phyloP scores from a whole-genome alignment of 148 eudicot species.

The Hydrangea macrophylla region DNA sequence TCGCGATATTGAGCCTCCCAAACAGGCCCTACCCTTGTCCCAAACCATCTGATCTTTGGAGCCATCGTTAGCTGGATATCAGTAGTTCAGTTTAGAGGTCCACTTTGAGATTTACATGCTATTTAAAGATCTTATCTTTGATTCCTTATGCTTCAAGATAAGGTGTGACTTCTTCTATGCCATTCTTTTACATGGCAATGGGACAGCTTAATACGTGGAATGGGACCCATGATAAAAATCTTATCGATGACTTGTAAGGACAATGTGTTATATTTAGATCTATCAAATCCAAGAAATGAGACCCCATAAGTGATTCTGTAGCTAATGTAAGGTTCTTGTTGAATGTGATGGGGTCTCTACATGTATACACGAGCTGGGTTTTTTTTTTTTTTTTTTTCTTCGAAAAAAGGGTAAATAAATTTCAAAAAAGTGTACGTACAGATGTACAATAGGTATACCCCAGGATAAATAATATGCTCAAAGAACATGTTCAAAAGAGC shows the following conservation, averaged over 20 bases:
- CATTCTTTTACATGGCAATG: slow-evolving; percentile 15
- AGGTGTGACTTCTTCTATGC: slow-evolving; percentile 2
- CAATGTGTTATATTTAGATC: too few species aligned
- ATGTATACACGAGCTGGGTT: too few species aligned
- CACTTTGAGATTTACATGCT: not conserved
- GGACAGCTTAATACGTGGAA: slow-evolving; percentile 1
- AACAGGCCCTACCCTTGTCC: slow-evolving; percentile 7
- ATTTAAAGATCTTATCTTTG: slow-evolving; percentile 11
- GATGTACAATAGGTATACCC: too few species aligned
- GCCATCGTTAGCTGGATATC: slow-evolving; percentile 10
- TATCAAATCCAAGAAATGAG: too few species aligned
- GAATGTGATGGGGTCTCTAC: too few species aligned
- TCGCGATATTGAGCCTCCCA: not conserved
- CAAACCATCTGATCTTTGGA: not conserved
- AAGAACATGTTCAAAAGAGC: too few species aligned
- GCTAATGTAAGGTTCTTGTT: too few species aligned
- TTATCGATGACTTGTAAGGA: slow-evolving; percentile 7
- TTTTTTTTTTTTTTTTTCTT: too few species aligned
- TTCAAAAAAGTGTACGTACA: too few species aligned
- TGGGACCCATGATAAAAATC: not conserved
- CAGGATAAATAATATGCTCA: too few species aligned
- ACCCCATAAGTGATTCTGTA: too few species aligned
- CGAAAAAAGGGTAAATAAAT: too few species aligned
- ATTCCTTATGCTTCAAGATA: slow-evolving; percentile 5
- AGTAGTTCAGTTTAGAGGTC: slow-evolving; percentile 2